Evolutionary conservation across 495 filamentous ascomycete genomes (phyloP).

Genomic region (Trichodelitschia bisporula): DNA sequence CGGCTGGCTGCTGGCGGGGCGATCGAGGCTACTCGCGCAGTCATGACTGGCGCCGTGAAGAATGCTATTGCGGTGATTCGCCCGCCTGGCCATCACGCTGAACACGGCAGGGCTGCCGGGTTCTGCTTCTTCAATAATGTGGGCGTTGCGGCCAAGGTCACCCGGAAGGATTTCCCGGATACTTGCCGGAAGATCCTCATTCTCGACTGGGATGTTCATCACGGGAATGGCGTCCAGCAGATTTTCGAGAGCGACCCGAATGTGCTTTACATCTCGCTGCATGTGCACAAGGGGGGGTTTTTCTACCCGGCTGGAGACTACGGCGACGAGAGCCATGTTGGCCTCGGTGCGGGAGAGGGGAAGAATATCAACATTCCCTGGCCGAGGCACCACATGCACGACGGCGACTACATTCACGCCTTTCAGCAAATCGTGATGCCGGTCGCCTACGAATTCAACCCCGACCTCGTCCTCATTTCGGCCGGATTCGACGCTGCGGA

Average conservation of each 20-base stretch:
- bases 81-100: conserved; percentile 88
- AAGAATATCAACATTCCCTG: conserved; percentile 91
- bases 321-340: conserved; percentile 55
- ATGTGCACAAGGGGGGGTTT: conserved; percentile 54
- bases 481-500: conserved; percentile 91
- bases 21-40: conserved; percentile 77
- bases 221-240: conserved; percentile 91
- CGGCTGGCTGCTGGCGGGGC: conserved; percentile 76
- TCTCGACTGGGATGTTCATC: conserved; percentile 76
- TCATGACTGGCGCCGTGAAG: conserved; percentile 54
- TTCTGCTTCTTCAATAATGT: conserved; percentile 98
- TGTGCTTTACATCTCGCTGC: conserved; percentile 88
- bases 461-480: conserved; percentile 83
- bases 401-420: conserved; percentile 87
- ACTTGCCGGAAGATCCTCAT: conserved; percentile 71
- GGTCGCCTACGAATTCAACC: conserved; percentile 74
- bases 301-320: conserved; percentile 70
- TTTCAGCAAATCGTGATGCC: conserved; percentile 98
- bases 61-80: conserved; percentile 90
- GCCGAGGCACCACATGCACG: conserved; percentile 78
- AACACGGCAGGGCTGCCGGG: conserved; percentile 58
- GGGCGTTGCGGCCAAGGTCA: conserved; percentile 63
- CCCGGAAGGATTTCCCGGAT: conserved; percentile 50
- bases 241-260: conserved; percentile 90
- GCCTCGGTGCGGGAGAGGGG: conserved; percentile 46